Percentiles rank a stretch among this genome's conserved stretches.
phyloP scores from a whole-genome alignment of 2,329 filamentous ascomycete species.

The Penicillium brasilianum region DNA sequence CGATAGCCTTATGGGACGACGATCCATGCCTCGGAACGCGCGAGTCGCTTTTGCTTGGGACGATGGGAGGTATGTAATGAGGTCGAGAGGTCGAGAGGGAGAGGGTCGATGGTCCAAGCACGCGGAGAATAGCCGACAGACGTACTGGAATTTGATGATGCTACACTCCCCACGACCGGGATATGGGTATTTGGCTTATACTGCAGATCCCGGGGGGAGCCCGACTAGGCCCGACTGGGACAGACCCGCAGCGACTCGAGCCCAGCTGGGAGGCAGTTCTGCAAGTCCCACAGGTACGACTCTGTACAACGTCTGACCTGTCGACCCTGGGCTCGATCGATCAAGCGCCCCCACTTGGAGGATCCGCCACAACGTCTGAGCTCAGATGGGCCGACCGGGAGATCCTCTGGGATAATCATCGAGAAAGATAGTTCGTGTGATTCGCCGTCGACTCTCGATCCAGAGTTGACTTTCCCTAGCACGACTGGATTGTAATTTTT shows the following conservation, averaged over 20 bases:
- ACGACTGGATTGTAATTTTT: neutral
- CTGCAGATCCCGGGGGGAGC: conserved; percentile 10
- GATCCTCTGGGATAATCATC: neutral
- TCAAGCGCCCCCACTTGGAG: conserved; percentile 13
- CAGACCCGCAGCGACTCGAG: conserved; percentile 8
- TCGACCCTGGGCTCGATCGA: conserved; percentile 16
- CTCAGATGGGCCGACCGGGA: conserved; percentile 3
- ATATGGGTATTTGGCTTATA: conserved; percentile 5
- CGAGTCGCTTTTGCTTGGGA: neutral
- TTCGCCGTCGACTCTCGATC: neutral
- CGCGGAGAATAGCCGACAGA: conserved; percentile 11
- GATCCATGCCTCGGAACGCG: conserved; percentile 4
- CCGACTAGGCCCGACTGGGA: conserved; percentile 5
- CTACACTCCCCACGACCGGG: conserved; percentile 13
- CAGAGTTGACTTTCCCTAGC: neutral
- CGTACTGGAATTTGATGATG: conserved; percentile 22
- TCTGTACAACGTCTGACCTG: conserved; percentile 22
- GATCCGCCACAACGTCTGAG: conserved; percentile 13
- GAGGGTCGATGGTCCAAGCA: neutral
- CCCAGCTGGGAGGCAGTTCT: neutral
- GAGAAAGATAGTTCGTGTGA: neutral
- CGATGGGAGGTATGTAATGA: conserved; percentile 5
- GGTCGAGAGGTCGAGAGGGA: neutral
- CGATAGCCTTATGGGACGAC: conserved; percentile 2
- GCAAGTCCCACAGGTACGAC: neutral